Evolutionary conservation across 2,329 filamentous ascomycete species (phyloP).

Genomic region (Pestalotiopsis fici): DNA sequence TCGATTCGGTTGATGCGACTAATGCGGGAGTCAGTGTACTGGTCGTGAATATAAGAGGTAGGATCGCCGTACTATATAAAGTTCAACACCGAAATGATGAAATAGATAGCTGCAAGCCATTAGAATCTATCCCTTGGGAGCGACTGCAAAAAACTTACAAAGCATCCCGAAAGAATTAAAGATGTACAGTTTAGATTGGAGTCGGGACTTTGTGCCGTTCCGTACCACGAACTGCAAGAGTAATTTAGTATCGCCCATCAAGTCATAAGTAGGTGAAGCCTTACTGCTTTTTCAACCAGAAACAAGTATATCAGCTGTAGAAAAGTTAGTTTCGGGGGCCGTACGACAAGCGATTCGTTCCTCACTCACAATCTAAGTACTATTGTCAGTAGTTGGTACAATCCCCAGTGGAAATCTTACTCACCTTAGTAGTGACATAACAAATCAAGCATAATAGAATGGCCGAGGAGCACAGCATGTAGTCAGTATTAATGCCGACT

Average conservation of each 20-base stretch:
- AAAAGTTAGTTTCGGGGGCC: not conserved
- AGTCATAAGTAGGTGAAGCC: constrained; percentile 17
- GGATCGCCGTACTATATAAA: constrained; percentile 54
- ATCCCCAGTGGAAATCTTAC: too few species aligned
- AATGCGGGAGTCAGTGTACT: not conserved
- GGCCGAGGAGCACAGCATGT: constrained; percentile 54
- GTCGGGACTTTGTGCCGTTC: constrained; percentile 47
- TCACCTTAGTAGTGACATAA: constrained; percentile 42
- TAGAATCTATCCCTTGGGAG: not conserved
- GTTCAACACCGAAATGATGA: constrained; percentile 54
- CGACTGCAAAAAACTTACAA: constrained; percentile 26
- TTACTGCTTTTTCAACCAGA: constrained; percentile 63
- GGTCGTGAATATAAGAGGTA: too few species aligned
- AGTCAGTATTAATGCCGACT: constrained; percentile 54
- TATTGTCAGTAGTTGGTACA: not conserved
- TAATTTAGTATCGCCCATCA: not conserved
- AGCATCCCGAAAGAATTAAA: constrained; percentile 64
- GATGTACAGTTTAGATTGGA: constrained; percentile 58
- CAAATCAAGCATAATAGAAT: constrained; percentile 62
- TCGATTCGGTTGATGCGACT: constrained; percentile 60
- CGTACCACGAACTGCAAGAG: constrained; percentile 55
- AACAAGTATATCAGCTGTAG: constrained; percentile 62
- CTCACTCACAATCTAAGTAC: too few species aligned
- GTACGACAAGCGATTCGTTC: too few species aligned
- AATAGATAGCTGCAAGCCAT: constrained; percentile 35